phyloP scores from a whole-genome alignment of 306 rosid genomes.

The Cucurbita ficifolia region DNA sequence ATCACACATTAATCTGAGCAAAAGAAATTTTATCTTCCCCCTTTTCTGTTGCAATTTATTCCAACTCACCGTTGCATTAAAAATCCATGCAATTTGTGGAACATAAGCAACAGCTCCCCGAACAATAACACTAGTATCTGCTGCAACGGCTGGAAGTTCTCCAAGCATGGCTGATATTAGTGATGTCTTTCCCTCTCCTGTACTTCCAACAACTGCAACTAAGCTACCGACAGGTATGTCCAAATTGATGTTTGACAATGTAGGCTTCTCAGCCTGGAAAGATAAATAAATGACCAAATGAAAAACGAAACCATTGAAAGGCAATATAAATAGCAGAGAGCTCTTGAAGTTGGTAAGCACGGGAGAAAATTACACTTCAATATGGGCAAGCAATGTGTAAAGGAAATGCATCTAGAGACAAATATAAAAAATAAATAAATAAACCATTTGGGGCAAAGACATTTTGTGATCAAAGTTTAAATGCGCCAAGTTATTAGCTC shows the following conservation, averaged over 20 bases:
- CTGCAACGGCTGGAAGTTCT: slow-evolving; percentile 33
- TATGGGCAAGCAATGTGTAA: not conserved
- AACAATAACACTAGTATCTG: slow-evolving; percentile 21
- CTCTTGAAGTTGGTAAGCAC: not conserved
- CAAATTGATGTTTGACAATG: slow-evolving; percentile 31
- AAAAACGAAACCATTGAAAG: not conserved
- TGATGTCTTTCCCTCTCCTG: slow-evolving; percentile 53
- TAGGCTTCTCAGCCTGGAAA: slow-evolving; percentile 28
- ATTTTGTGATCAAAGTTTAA: not conserved
- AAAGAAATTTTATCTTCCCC: not conserved
- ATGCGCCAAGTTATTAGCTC: not conserved
- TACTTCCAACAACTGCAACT: slow-evolving; percentile 46
- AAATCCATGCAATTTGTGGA: slow-evolving; percentile 42
- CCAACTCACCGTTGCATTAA: slow-evolving; percentile 33
- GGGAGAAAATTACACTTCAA: not conserved
- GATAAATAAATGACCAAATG: not conserved
- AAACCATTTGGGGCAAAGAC: not conserved
- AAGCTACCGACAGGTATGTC: slow-evolving; percentile 40
- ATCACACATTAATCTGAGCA: not conserved
- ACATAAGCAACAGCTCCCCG: slow-evolving; percentile 43
- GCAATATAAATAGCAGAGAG: not conserved
- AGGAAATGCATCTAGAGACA: not conserved
- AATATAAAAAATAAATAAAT: not conserved
- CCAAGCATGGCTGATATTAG: slow-evolving; percentile 47
- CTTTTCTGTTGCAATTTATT: not conserved